phyloP scores from a whole-genome alignment of 2,329 filamentous ascomycete species.

The Chrysosporium keratinophilum region DNA sequence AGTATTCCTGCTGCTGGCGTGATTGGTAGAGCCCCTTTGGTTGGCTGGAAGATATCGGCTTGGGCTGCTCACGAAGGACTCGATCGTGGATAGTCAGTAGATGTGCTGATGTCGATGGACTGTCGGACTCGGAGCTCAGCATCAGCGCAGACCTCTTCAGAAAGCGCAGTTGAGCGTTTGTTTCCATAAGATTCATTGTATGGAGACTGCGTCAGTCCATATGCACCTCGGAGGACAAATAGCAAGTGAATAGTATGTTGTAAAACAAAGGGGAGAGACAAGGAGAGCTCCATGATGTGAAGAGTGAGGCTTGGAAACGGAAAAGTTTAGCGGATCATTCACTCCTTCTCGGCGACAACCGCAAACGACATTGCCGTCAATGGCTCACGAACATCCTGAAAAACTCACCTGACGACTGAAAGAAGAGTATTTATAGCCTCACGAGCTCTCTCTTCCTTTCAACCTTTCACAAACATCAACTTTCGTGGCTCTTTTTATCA shows the following conservation, averaged over 20 bases:
- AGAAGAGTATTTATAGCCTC: no score
- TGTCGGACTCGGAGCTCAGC: conserved; percentile 22
- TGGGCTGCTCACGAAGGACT: conserved; percentile 28
- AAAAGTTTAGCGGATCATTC: background rate
- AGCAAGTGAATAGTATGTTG: background rate
- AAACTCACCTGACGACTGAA: no score
- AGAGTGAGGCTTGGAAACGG: no score
- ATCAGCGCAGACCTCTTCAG: conserved; percentile 29
- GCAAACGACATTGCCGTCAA: no score
- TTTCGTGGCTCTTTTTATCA: background rate
- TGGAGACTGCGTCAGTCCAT: background rate
- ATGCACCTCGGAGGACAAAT: background rate
- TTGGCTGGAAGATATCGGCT: conserved; percentile 25
- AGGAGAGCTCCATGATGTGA: no score
- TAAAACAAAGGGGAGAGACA: no score
- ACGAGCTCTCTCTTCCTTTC: background rate
- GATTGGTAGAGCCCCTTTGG: conserved; percentile 14
- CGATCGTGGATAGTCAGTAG: conserved; percentile 31
- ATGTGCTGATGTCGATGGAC: conserved; percentile 35
- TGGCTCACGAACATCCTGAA: no score
- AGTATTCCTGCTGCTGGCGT: conserved; percentile 20
- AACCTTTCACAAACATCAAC: background rate
- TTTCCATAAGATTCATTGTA: conserved; percentile 1
- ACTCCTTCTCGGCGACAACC: background rate
- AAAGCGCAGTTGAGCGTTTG: conserved; percentile 23